phyloP scores from a whole-genome alignment of 768 basidiomycete species.

The Pleurotus ostreatus region DNA sequence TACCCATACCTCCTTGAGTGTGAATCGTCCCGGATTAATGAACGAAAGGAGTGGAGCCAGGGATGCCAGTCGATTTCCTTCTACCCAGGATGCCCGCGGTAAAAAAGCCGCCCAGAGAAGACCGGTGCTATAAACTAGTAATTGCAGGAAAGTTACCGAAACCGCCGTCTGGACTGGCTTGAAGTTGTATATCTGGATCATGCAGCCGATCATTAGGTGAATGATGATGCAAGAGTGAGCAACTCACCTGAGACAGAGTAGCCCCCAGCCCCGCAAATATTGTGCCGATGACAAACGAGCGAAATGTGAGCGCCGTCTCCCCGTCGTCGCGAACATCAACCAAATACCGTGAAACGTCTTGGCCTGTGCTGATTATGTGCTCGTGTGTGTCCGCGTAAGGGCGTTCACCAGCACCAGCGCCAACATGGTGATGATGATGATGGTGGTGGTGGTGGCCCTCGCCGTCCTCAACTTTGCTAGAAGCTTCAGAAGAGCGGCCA shows the following conservation, averaged over 20 bases:
- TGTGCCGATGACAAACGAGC: constrained; percentile 52
- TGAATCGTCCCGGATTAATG: constrained; percentile 56
- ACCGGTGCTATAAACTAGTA: constrained; percentile 48
- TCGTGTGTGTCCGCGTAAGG: constrained; percentile 15
- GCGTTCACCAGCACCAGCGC: no score
- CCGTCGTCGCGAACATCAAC: constrained; percentile 59
- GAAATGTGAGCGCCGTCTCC: constrained; percentile 51
- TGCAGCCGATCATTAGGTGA: not conserved
- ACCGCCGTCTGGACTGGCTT: constrained; percentile 52
- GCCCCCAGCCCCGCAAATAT: constrained; percentile 55
- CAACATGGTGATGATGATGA: no score
- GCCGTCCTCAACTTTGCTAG: no score
- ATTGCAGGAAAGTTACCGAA: constrained; percentile 52
- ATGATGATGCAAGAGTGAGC: not conserved
- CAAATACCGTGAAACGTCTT: constrained; percentile 48
- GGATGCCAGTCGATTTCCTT: constrained; percentile 38
- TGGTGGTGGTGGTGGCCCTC: no score
- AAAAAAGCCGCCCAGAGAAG: constrained; percentile 44
- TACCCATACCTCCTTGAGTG: constrained; percentile 49
- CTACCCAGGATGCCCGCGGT: constrained; percentile 35
- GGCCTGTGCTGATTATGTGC: constrained; percentile 37
- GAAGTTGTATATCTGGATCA: constrained; percentile 49
- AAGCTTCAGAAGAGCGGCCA: no score
- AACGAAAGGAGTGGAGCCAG: constrained; percentile 39
- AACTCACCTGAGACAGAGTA: constrained; percentile 46